Conservation (phyloP, 2,329 filamentous ascomycete genomes). For the Rhinocladiella mackenziei region DNA sequence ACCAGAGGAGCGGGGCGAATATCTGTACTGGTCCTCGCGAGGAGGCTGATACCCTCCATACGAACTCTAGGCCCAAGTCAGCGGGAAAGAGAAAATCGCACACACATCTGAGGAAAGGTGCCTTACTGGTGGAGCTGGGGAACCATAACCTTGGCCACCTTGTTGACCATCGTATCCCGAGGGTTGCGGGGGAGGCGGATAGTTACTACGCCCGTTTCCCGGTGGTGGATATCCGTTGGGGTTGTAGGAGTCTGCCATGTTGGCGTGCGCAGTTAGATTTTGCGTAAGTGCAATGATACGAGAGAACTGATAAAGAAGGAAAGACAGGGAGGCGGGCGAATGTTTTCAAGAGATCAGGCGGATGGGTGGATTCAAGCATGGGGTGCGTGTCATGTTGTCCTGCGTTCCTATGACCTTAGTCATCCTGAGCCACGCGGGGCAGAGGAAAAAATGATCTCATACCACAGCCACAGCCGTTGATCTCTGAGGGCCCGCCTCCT, state of each 20-base stretch:
- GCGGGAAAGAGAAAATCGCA: no score
- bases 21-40: slow-evolving; percentile 23
- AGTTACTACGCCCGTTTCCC: slow-evolving; percentile 8
- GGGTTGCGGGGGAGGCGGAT: slow-evolving; percentile 16
- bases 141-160: slow-evolving; percentile 13
- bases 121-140: no score
- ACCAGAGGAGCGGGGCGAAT: slow-evolving; percentile 21
- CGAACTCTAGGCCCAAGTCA: slow-evolving; percentile 9
- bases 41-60: slow-evolving; percentile 24
- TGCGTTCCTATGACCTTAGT: no score
- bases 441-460: no score
- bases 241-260: slow-evolving; percentile 22
- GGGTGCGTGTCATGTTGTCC: no score
- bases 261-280: not conserved
- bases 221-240: slow-evolving; percentile 16
- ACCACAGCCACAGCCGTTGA: no score
- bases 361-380: no score
- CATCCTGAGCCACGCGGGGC: no score
- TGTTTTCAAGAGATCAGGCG: no score
- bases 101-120: no score
- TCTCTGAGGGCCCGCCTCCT: no score
- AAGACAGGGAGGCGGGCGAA: no score
- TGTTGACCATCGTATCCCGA: slow-evolving; percentile 4
- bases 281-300: not conserved
- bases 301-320: not conserved